Evolutionary conservation across 2,329 filamentous ascomycete species (phyloP).

Genomic region (Esteya vermicola): DNA sequence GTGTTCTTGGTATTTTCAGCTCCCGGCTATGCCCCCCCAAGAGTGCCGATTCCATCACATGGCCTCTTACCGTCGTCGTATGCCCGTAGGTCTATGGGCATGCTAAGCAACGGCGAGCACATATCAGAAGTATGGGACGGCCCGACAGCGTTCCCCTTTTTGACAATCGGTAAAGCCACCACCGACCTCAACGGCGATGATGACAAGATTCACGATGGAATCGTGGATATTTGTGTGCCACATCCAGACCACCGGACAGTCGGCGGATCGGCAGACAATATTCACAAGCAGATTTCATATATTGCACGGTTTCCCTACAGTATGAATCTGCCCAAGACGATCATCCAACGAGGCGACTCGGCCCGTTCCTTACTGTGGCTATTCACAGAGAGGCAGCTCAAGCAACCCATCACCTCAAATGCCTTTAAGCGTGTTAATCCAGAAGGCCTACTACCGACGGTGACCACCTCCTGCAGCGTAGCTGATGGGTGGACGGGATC

Average conservation of each 20-base stretch:
- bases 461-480: slow-evolving; percentile 39
- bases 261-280: slow-evolving; percentile 20
- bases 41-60: slow-evolving; percentile 46
- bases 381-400: slow-evolving; percentile 20
- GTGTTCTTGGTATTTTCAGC: slow-evolving; percentile 61
- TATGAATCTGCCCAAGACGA: slow-evolving; percentile 35
- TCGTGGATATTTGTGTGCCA: slow-evolving; percentile 44
- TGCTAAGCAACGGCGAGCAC: slow-evolving; percentile 46
- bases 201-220: slow-evolving; percentile 39
- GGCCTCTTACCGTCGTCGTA: slow-evolving; percentile 24
- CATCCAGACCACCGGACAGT: slow-evolving; percentile 54
- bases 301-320: slow-evolving; percentile 47
- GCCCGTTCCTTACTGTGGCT: slow-evolving; percentile 24
- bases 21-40: slow-evolving; percentile 44
- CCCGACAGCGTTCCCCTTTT: slow-evolving; percentile 45
- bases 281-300: slow-evolving; percentile 31
- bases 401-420: slow-evolving; percentile 7
- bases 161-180: slow-evolving; percentile 38
- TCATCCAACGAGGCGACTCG: slow-evolving; percentile 20
- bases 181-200: slow-evolving; percentile 37
- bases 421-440: slow-evolving; percentile 29
- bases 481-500: slow-evolving; percentile 41
- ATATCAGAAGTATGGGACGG: slow-evolving; percentile 29
- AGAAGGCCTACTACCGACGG: slow-evolving; percentile 39
- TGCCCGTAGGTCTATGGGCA: slow-evolving; percentile 29